A percentile compares a stretch with the other conserved stretches of the same genome.
Conservation (phyloP, 2,329 filamentous ascomycete species). For the Pseudogymnoascus sp. region DNA sequence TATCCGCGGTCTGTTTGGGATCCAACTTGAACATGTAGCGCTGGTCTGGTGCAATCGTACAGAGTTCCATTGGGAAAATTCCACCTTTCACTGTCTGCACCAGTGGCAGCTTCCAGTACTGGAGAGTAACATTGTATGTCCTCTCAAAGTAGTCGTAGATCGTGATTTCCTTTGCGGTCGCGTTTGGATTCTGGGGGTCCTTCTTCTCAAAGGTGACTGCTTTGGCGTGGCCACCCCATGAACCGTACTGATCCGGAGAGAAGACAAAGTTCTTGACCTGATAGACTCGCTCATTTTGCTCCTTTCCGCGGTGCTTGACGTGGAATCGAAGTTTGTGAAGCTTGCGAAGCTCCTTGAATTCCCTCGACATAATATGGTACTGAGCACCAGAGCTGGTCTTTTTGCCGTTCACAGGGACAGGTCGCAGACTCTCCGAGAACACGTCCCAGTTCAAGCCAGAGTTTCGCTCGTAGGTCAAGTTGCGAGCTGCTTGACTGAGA, state of each 20-base stretch:
- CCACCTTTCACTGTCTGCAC: slow-evolving; percentile 48
- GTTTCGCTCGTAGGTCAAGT: slow-evolving; percentile 24
- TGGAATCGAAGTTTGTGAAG: slow-evolving; percentile 49
- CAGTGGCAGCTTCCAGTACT: slow-evolving; percentile 44
- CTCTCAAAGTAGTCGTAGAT: slow-evolving; percentile 49
- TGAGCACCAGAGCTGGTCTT: slow-evolving; percentile 20
- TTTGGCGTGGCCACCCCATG: slow-evolving; percentile 41
- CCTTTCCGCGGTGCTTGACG: slow-evolving; percentile 45
- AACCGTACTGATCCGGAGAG: slow-evolving; percentile 30
- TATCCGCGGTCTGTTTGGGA: slow-evolving; percentile 54
- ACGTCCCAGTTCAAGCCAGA: slow-evolving; percentile 17
- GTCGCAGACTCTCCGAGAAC: slow-evolving; percentile 20
- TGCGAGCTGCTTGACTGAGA: slow-evolving; percentile 29
- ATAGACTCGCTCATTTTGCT: slow-evolving; percentile 41
- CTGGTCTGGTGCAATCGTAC: slow-evolving; percentile 45
- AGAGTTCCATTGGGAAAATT: slow-evolving; percentile 55
- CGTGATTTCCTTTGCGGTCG: slow-evolving; percentile 21
- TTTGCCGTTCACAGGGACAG: slow-evolving; percentile 13
- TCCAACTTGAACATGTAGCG: slow-evolving; percentile 56
- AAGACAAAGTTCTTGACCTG: slow-evolving; percentile 46
- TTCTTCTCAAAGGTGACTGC: slow-evolving; percentile 49
- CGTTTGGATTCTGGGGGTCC: slow-evolving; percentile 35
- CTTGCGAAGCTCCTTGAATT: slow-evolving; percentile 47
- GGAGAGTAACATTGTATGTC: slow-evolving; percentile 46
- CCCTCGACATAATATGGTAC: slow-evolving; percentile 34